Base-by-base conservation (phyloP, 805 yeast species). In the Danielia oregonensis region DNA sequence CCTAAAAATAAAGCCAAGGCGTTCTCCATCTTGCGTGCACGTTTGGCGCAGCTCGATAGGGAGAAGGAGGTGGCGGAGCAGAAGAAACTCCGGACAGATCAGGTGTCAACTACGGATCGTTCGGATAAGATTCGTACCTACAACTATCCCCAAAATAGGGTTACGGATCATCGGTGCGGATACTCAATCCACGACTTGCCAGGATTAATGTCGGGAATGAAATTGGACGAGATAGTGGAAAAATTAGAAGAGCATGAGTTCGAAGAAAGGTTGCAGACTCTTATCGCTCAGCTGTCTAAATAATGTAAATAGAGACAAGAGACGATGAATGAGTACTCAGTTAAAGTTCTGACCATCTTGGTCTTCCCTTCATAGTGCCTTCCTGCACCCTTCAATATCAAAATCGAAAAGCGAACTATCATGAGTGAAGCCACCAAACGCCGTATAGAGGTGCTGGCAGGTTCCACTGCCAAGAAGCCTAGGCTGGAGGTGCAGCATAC, bases 1-100 rank as follows among this genome's bases (percentile, higher is more conserved):
- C 96, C 91, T 40, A 77, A 79, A 51, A 93, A 93, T 59, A 89
- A 86, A 55, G 97, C 95, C 11, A 86, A 85, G 53, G 98, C 98
- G 1, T 81, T 86, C 54, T 71, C 82, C 24, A 77, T 93, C 32
- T 65, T 93, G 39, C 68, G 95, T 35, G 85, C 96, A 2, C 71
- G 95, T 37, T 58, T 93, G 30, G 96, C 96, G 0, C 96, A 88
- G 43, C 65, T 67, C 41, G 95, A 87, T 48, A 67, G 86, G 35
- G 71, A 67, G 15, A 79, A 78, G 41, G 79, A 73, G 43, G 78
- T 77, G 14, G 79, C 71, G 26, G 75, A 72, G 38, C 95, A 86
- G 48, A 65, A 81, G 29, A 69, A 68, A 31, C 72, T 78, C 36
- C 67, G 97, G 39, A 76, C 82, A 2, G 86, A 79, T 32, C 97